Evolutionary conservation across 2,329 filamentous ascomycete genomes (phyloP), one percentile per base, ranked within the genome.

Genomic region (Ascocoryne sarcoides): DNA sequence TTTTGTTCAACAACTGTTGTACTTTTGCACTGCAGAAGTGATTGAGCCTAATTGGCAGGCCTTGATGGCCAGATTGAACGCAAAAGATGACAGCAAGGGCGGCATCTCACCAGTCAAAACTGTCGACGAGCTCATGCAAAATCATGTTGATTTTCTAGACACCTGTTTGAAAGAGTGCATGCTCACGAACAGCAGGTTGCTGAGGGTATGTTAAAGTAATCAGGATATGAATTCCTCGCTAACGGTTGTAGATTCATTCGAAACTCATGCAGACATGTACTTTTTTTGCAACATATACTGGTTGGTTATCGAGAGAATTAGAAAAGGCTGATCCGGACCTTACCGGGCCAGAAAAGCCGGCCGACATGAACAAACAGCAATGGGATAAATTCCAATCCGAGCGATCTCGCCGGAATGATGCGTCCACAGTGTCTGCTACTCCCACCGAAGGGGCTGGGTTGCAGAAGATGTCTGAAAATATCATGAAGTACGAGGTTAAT

Each of bases 121-220:
- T 0, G 92, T 98, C 1, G 92, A 98, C 57, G 88, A 96, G 65
- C 66, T 98, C 58, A 98, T 98, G 92, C 87, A 96, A 65, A 89
- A 96, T 58, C 92, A 98, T 64, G 89, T 98, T 45, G 92, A 96
- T 64, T 98, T 98, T 61, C 67, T 98, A 35, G 92, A 95, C 55
- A 96, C 92, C 3, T 98, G 92, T 61, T 70, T 98, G 55, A 98
- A 96, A 65, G 92, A 96, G 65, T 96, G 92, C 68, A 96, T 96
- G 88, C 72, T 98, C 49, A 98, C 92, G 15, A 95, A 98, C 62
- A 87, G 86, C 59, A 95, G 95, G 66, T 72, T 98, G 5, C 67
- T 98, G 4, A 82, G 87, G 64, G 90, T 95, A 73, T 29, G 48
- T 45, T 34, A 9, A 29, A 35, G 8, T 10, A 19, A 10, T 30